phyloP scores from a whole-genome alignment of 768 basidiomycete species.

The Botryobasidium botryosum region DNA sequence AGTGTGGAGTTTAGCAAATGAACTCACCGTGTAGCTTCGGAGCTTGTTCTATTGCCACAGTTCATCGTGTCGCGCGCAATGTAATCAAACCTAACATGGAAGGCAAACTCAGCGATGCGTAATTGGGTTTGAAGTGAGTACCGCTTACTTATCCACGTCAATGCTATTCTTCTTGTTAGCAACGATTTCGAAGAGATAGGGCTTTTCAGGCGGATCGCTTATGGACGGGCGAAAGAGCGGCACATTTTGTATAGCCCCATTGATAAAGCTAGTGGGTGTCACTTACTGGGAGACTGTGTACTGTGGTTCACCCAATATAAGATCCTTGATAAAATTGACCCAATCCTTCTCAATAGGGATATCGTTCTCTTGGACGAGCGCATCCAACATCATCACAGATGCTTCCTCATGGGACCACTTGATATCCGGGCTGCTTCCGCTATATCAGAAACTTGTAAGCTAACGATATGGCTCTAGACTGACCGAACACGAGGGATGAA shows the following conservation, averaged over 20 bases:
- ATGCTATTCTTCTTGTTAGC: constrained; percentile 68
- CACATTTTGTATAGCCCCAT: not conserved
- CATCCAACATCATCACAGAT: constrained; percentile 70
- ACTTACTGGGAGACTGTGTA: constrained; percentile 6
- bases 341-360: constrained; percentile 35
- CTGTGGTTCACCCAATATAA: constrained; percentile 46
- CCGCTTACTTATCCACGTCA: constrained; percentile 65
- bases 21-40: too few species aligned
- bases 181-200: constrained; percentile 70
- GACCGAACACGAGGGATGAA: constrained; percentile 57
- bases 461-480: constrained; percentile 15
- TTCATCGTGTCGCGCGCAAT: constrained; percentile 45
- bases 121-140: too few species aligned
- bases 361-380: constrained; percentile 38
- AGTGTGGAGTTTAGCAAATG: too few species aligned
- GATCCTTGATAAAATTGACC: constrained; percentile 48
- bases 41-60: too few species aligned
- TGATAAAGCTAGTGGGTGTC: not conserved
- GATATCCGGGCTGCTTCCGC: constrained; percentile 25
- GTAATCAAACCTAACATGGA: constrained; percentile 52
- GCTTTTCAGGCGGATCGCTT: constrained; percentile 31
- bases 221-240: not conserved
- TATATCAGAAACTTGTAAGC: not conserved
- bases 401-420: constrained; percentile 64
- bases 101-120: too few species aligned